Percentiles rank a stretch among this genome's conserved stretches.
phyloP scores from a whole-genome alignment of 1,284 basidiomycete genomes.

The Cryptococcus sp. region DNA sequence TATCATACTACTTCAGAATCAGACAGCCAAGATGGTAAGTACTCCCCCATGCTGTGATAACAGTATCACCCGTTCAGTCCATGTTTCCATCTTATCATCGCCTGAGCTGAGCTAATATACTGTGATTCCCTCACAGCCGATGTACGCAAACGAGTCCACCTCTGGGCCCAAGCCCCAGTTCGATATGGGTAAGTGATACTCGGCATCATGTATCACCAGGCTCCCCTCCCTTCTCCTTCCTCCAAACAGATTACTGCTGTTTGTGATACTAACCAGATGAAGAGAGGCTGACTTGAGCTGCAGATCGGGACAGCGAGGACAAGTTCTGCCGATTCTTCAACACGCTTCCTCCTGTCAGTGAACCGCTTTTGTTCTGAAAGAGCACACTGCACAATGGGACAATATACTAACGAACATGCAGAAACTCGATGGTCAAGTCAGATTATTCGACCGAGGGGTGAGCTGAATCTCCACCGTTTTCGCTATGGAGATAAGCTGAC shows the following conservation, averaged over 20 bases:
- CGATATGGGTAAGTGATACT: slow-evolving; percentile 44
- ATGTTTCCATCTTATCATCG: too few species aligned
- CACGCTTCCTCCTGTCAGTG: slow-evolving; percentile 58
- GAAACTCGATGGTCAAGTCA: slow-evolving; percentile 62
- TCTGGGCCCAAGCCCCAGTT: slow-evolving; percentile 45
- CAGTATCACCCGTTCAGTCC: too few species aligned
- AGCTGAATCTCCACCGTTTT: slow-evolving; percentile 1
- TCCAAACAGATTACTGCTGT: background rate
- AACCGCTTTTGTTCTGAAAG: background rate
- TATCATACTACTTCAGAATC: background rate
- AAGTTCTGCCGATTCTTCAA: slow-evolving; percentile 75
- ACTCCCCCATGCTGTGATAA: too few species aligned
- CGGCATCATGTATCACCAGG: too few species aligned
- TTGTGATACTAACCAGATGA: background rate
- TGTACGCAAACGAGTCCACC: slow-evolving; percentile 51
- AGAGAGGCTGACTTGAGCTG: slow-evolving; percentile 2
- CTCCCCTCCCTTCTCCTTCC: too few species aligned
- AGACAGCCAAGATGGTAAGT: slow-evolving; percentile 11
- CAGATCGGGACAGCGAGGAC: slow-evolving; percentile 65
- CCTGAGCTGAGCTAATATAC: too few species aligned
- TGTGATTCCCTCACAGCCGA: slow-evolving; percentile 26
- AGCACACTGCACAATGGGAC: too few species aligned
- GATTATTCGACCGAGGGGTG: slow-evolving; percentile 74
- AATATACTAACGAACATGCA: slow-evolving; percentile 17
- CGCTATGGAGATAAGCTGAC: background rate